Percentiles rank a stretch among this genome's conserved stretches.
phyloP scores from a whole-genome alignment of 2,329 filamentous ascomycete genomes.

The Phaeosphaeriaceae sp. region DNA sequence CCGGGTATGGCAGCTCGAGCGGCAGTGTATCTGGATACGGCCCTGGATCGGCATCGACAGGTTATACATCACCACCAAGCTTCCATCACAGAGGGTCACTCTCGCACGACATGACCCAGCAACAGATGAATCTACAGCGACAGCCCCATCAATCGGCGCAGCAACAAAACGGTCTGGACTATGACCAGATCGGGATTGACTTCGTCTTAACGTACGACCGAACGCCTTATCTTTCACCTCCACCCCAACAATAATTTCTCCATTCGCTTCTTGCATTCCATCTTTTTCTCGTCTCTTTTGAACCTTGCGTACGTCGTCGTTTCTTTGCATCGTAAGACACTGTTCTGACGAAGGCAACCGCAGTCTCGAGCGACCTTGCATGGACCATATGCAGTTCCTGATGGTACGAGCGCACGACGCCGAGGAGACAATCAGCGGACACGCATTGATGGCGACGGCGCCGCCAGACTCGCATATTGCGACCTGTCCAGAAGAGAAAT shows the following conservation, averaged over 20 bases:
- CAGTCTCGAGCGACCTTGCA: slow-evolving; percentile 91
- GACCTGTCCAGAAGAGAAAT: slow-evolving; percentile 61
- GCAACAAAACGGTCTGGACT: slow-evolving; percentile 63
- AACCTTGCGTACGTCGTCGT: slow-evolving; percentile 31
- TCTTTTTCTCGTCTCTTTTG: slow-evolving; percentile 24
- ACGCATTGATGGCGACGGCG: slow-evolving; percentile 92
- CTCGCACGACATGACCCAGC: slow-evolving; percentile 37
- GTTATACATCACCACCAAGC: slow-evolving; percentile 55
- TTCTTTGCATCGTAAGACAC: slow-evolving; percentile 28
- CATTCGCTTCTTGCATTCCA: slow-evolving; percentile 20
- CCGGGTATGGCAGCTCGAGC: slow-evolving; percentile 54
- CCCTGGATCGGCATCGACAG: slow-evolving; percentile 53
- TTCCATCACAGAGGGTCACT: slow-evolving; percentile 38
- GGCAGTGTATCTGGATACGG: slow-evolving; percentile 70
- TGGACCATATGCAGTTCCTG: slow-evolving; percentile 85
- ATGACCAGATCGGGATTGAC: slow-evolving; percentile 85
- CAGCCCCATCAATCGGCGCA: slow-evolving; percentile 22
- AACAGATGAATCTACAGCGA: slow-evolving; percentile 22
- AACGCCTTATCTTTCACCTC: slow-evolving; percentile 63
- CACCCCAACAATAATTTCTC: slow-evolving; percentile 46
- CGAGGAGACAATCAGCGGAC: slow-evolving; percentile 72
- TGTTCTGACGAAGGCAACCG: slow-evolving; percentile 39
- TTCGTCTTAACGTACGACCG: slow-evolving; percentile 89
- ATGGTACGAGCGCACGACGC: slow-evolving; percentile 64
- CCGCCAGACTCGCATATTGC: slow-evolving; percentile 73